phyloP scores from a whole-genome alignment of 768 basidiomycete genomes.

The Tricholoma sp. region DNA sequence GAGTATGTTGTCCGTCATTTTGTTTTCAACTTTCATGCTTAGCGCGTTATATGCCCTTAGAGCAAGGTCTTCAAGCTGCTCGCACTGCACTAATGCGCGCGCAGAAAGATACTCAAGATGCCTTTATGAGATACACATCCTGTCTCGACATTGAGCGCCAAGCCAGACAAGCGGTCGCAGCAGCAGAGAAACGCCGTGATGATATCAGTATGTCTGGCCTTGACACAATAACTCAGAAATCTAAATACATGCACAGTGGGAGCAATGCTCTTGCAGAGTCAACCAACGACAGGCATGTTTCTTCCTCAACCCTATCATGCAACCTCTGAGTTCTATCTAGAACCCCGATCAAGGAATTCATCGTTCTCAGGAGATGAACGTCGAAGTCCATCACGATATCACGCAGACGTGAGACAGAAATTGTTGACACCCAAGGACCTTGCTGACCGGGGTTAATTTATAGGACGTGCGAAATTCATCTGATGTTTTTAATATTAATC shows the following conservation, averaged over 20 bases:
- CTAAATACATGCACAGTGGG: slow-evolving; percentile 34
- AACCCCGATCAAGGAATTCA: slow-evolving; percentile 46
- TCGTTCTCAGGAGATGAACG: slow-evolving; percentile 47
- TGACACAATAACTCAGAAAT: slow-evolving; percentile 5
- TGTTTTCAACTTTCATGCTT: background rate
- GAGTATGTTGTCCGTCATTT: slow-evolving; percentile 36
- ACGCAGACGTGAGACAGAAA: slow-evolving; percentile 31
- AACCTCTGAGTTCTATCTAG: slow-evolving; percentile 21
- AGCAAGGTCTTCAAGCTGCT: slow-evolving; percentile 58
- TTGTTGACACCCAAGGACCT: background rate
- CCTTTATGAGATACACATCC: slow-evolving; percentile 62
- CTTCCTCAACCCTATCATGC: slow-evolving; percentile 8
- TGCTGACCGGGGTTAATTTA: background rate
- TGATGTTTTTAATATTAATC: slow-evolving; percentile 38
- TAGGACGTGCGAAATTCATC: slow-evolving; percentile 34
- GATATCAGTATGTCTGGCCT: slow-evolving; percentile 43
- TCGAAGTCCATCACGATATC: slow-evolving; percentile 41
- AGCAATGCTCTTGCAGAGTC: slow-evolving; percentile 41
- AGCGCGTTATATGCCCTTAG: slow-evolving; percentile 27
- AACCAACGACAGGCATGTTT: slow-evolving; percentile 29
- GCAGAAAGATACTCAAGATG: slow-evolving; percentile 68
- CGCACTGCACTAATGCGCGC: slow-evolving; percentile 56
- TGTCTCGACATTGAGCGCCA: slow-evolving; percentile 65
- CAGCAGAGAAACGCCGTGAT: slow-evolving; percentile 68
- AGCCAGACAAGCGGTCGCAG: slow-evolving; percentile 56